A percentile compares a stretch with the other conserved stretches of the same genome.
phyloP scores from a whole-genome alignment of 768 basidiomycete species.

The Hygrophorus russula region DNA sequence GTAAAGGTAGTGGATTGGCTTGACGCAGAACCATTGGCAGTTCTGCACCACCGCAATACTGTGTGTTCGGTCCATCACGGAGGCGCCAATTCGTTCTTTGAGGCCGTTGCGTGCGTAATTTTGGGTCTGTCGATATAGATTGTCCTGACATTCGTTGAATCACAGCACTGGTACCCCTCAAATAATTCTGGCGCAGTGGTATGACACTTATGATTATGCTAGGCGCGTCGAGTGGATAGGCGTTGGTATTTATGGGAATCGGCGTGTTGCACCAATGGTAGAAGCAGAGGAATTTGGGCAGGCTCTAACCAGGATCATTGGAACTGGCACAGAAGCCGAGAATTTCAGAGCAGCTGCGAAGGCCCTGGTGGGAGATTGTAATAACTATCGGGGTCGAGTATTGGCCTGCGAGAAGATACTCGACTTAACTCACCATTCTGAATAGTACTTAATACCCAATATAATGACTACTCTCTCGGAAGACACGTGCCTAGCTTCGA shows the following conservation, averaged over 20 bases:
- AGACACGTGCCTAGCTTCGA: no score
- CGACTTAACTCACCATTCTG: no score
- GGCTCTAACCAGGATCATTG: slow-evolving; percentile 9
- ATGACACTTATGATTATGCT: slow-evolving; percentile 15
- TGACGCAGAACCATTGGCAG: not conserved
- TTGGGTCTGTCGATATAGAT: not conserved
- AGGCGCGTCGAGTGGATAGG: slow-evolving; percentile 12
- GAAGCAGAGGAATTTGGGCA: slow-evolving; percentile 11
- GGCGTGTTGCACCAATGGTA: slow-evolving; percentile 8
- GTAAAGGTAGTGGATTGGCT: not conserved
- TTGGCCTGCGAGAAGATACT: not conserved
- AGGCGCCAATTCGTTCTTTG: not conserved
- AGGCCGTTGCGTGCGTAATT: not conserved
- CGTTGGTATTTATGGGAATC: slow-evolving; percentile 14
- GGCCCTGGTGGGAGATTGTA: not conserved
- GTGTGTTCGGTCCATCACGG: not conserved
- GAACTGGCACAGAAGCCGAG: slow-evolving; percentile 1
- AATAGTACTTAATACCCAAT: no score
- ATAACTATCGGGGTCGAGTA: not conserved
- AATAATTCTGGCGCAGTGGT: slow-evolving; percentile 14
- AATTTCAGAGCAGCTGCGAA: not conserved
- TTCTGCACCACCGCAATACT: not conserved
- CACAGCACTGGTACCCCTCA: slow-evolving; percentile 12
- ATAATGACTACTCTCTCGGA: no score
- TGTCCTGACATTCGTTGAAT: not conserved